Percentiles rank a stretch among this genome's conserved stretches.
These are phyloP conservation scores for Anisodus acutangulus DNA, from an alignment of 257 asterid species.

Conservation along the genomic window DNA sequence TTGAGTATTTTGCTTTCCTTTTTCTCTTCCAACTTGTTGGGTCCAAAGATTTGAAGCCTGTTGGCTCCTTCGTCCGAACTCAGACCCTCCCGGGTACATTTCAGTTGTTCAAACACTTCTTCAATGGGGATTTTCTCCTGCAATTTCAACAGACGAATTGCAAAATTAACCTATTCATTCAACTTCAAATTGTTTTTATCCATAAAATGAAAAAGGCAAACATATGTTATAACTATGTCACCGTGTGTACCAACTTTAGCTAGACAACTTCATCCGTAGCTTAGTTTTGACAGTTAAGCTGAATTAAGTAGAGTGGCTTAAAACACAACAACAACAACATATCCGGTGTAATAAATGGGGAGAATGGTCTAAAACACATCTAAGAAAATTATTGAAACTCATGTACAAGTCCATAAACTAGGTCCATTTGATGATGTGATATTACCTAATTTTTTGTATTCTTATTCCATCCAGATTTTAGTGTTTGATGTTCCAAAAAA, in stretches of 20 bases:
- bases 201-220: background rate
- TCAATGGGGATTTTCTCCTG: conserved; percentile 98
- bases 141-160: conserved; percentile 22
- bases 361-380: background rate
- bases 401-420: background rate
- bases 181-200: conserved; percentile 19
- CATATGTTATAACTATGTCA: background rate
- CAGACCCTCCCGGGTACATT: conserved; percentile 86
- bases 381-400: background rate
- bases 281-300: background rate
- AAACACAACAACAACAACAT: too few relatives aligned
- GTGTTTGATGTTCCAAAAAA: background rate
- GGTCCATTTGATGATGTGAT: background rate
- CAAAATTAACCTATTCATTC: background rate
- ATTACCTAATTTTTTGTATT: background rate
- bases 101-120: conserved; percentile 92
- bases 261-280: background rate
- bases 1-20: conserved; percentile 94
- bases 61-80: conserved; percentile 73
- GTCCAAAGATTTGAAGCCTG: conserved; percentile 94
- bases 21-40: conserved; percentile 96
- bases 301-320: background rate
- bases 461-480: background rate
- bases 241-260: background rate
- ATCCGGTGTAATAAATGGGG: too few relatives aligned